Base-by-base conservation (phyloP, 164 flowering plant species). In the Vitis cinerea region DNA sequence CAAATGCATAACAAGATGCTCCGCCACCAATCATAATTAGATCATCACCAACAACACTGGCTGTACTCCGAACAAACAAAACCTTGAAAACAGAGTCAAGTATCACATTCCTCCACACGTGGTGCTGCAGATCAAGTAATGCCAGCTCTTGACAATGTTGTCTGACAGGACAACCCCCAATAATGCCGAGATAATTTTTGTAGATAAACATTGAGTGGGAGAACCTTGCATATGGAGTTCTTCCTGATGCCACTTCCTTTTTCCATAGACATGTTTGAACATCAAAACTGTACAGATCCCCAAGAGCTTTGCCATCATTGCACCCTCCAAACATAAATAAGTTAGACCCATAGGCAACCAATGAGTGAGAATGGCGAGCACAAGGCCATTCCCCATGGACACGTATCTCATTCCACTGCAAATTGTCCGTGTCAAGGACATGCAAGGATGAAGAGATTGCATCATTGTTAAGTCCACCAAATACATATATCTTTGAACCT, bases 1-100 rank as follows among this genome's bases (percentile, higher is more conserved):
- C 99, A 84, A 95, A 95, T 61, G 99, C 99, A 84, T 90, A 95
- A 81, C 97, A 91, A 56, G 99, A 74, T 61, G 97, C 96, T 37
- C 99, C 98, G 63, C 98, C 98, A 78, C 99, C 98, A 67, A 91
- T 68, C 62, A 95, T 61, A 66, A 93, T 66, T 72, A 95, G 84
- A 77, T 88, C 82, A 85, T 90, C 86, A 70, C 84, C 87, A 61
- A 90, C 74, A 72, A 93, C 81, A 77, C 66, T 86, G 23, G 81
- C 82, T 16, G 97, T 88, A 76, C 87, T 80, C n/a, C 98, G 96
- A 68, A 95, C 92, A 80, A 95, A 82, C 62, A 95, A 78, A 59
- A 85, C 78, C 67, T 82, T 80, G 44, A 81, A 75, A 29, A 74
- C 67, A 57, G 88, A 84, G n/a, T 78, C 61, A 10, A 93, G 75